Conservation (phyloP, 148 eudicot genomes). For the Persicaria maculosa region DNA sequence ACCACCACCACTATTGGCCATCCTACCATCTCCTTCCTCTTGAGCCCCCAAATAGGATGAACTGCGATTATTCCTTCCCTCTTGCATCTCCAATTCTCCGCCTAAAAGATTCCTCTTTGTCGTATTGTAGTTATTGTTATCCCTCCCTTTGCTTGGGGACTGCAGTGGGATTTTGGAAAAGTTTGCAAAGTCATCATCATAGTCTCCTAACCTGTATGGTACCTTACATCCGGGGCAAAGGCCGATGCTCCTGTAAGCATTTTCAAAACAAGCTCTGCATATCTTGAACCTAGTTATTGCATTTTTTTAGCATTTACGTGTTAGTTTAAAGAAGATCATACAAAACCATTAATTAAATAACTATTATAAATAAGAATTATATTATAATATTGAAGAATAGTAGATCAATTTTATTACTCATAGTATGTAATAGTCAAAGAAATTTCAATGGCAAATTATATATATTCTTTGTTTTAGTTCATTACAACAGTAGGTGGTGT, state of each 20-base stretch:
- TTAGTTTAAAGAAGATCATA: background rate
- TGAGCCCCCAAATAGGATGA: slow-evolving; percentile 69
- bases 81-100: slow-evolving; percentile 69
- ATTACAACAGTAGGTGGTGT: too few species aligned
- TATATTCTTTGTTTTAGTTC: too few species aligned
- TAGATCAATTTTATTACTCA: background rate
- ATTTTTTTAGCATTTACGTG: background rate
- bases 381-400: too few species aligned
- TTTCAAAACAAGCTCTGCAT: slow-evolving; percentile 68
- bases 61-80: slow-evolving; percentile 67
- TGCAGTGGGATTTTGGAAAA: slow-evolving; percentile 47
- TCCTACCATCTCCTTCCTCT: slow-evolving; percentile 24
- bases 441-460: too few species aligned
- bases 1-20: background rate
- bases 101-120: slow-evolving; percentile 41
- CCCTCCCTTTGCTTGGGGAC: slow-evolving; percentile 40
- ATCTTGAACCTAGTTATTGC: slow-evolving; percentile 52
- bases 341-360: too few species aligned
- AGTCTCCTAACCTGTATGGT: slow-evolving; percentile 50
- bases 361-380: too few species aligned
- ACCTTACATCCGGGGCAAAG: slow-evolving; percentile 91
- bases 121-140: slow-evolving; percentile 23
- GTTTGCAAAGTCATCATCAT: slow-evolving; percentile 38
- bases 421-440: too few species aligned
- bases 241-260: slow-evolving; percentile 61